Evolutionary conservation across 164 flowering plant species (phyloP).

Genomic region (Sedum album): DNA sequence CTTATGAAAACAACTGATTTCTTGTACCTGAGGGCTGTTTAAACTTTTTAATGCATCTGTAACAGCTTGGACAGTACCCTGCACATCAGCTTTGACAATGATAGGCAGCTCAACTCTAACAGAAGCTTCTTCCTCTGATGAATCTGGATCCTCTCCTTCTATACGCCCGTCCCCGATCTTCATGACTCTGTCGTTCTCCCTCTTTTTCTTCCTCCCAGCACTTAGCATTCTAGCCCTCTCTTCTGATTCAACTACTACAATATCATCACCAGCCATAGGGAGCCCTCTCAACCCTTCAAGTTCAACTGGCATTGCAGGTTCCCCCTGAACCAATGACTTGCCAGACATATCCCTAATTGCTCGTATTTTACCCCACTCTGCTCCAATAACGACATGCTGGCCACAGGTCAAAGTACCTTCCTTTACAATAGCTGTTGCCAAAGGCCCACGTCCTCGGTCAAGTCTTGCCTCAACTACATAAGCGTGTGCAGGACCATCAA

Average conservation of each 20-base stretch:
- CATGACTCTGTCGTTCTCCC: constrained; percentile 55
- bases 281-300: constrained; percentile 88
- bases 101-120: constrained; percentile 69
- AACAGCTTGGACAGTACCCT: constrained; percentile 95
- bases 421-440: constrained; percentile 87
- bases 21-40: constrained; percentile 73
- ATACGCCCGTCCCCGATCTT: constrained; percentile 44
- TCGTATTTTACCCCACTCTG: constrained; percentile 91
- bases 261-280: constrained; percentile 96
- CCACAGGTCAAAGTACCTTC: constrained; percentile 78
- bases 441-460: constrained; percentile 83
- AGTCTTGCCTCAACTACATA: constrained; percentile 96
- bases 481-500: constrained; percentile 93
- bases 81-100: constrained; percentile 86
- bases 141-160: constrained; percentile 22
- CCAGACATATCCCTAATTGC: constrained; percentile 69
- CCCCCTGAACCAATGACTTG: constrained; percentile 36
- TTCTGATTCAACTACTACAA: constrained; percentile 74
- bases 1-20: not conserved
- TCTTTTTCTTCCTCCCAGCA: constrained; percentile 65
- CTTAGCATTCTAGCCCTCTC: constrained; percentile 95
- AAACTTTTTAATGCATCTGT: constrained; percentile 76
- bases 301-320: constrained; percentile 85
- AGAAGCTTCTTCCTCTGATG: constrained; percentile 36
- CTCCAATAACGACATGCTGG: constrained; percentile 78